phyloP scores from a whole-genome alignment of 495 filamentous ascomycete genomes.

The Penicillium pulvis region DNA sequence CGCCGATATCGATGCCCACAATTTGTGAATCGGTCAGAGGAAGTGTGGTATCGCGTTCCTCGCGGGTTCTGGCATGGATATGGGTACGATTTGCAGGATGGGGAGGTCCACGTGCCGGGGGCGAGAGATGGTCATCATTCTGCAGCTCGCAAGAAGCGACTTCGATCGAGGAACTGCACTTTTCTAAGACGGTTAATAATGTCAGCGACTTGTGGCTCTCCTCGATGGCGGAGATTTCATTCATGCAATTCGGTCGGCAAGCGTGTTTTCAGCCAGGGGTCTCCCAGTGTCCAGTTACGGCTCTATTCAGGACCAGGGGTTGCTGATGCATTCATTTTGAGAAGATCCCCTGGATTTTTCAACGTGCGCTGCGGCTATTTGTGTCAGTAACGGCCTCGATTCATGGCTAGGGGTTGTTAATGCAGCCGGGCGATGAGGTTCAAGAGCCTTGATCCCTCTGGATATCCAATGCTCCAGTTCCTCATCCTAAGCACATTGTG shows the following conservation, averaged over 20 bases:
- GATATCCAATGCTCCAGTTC: neutral
- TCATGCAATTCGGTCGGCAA: neutral
- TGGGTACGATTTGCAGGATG: neutral
- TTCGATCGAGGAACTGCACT: neutral
- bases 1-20: neutral
- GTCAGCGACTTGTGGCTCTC: neutral
- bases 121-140: neutral
- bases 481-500: neutral
- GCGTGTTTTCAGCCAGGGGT: neutral
- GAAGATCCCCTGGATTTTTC: neutral
- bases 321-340: neutral
- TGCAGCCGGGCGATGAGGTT: neutral
- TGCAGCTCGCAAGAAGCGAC: neutral
- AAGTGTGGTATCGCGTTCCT: neutral
- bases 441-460: neutral
- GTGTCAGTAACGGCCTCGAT: neutral
- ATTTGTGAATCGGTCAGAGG: neutral
- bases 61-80: neutral
- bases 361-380: neutral
- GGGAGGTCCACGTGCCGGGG: neutral
- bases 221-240: neutral
- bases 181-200: neutral
- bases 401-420: neutral
- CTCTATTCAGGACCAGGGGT: neutral
- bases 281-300: neutral